Evolutionary conservation across 306 rosid species (phyloP).

Genomic region (Leucaena leucocephala): DNA sequence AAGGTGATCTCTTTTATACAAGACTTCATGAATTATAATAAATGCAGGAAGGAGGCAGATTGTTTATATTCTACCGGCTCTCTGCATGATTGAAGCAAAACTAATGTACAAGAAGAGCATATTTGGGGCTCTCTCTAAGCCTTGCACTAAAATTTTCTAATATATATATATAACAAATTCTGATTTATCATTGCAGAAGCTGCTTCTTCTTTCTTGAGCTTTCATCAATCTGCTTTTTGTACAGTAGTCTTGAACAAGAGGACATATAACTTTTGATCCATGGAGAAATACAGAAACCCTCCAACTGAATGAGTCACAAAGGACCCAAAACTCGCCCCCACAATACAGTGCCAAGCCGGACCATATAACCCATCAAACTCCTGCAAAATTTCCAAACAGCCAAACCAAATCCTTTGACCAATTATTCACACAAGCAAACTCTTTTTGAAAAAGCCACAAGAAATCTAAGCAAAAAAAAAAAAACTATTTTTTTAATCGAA

Average conservation of each 20-base stretch:
- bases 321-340: slow-evolving; percentile 95
- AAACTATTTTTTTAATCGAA: neutral
- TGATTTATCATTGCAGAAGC: slow-evolving; percentile 24
- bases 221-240: slow-evolving; percentile 78
- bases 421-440: slow-evolving; percentile 36
- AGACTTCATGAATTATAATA: slow-evolving; percentile 19
- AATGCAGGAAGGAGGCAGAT: slow-evolving; percentile 12
- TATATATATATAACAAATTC: slow-evolving; percentile 33
- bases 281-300: slow-evolving; percentile 87
- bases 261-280: slow-evolving; percentile 88
- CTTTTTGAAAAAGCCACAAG: neutral
- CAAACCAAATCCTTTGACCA: slow-evolving; percentile 46
- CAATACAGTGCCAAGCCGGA: slow-evolving; percentile 99
- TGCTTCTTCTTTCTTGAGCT: slow-evolving; percentile 6
- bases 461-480: neutral
- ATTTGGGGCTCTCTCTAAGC: slow-evolving; percentile 31
- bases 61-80: neutral
- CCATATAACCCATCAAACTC: slow-evolving; percentile 97
- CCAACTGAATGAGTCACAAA: slow-evolving; percentile 95
- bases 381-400: slow-evolving; percentile 57
- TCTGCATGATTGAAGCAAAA: slow-evolving; percentile 22
- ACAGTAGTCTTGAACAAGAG: slow-evolving; percentile 90
- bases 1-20: slow-evolving; percentile 30
- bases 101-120: slow-evolving; percentile 43
- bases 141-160: slow-evolving; percentile 25